Evolutionary conservation across 1,284 basidiomycete genomes (phyloP), one percentile per base, ranked within the genome.

Genomic region (Anthracocystis panici-leucophaei): DNA sequence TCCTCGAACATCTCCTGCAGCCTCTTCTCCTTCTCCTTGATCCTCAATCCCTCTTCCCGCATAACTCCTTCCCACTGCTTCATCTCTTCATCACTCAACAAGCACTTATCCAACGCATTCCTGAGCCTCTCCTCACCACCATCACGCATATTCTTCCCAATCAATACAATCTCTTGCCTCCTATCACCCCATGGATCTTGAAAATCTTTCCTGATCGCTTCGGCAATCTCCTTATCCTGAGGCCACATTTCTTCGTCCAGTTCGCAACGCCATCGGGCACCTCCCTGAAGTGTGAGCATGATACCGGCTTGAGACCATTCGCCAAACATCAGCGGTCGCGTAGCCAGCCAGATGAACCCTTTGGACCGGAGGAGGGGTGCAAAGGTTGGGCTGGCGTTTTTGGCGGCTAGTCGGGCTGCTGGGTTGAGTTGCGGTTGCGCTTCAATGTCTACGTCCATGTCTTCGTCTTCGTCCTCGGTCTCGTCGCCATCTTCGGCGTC

Each of bases 221-320:
- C 82, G 9, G 81, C 69, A 9, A 87, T 79, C 60, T 87, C 83
- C 7, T 77, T 73, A 57, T 87, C 84, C 12, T 79, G 79, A 9
- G 87, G 86, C 87, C 87, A 88, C 35, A 84, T 76, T 1, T 71
- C 67, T 50, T 85, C 77, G 27, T 85, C 82, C 23, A 85, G 67
- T 46, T 82, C 79, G 70, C 86, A 87, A 59, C 86, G 82, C 87
- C 87, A 88, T 6, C 83, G 79, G 21, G 77, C 80, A 11, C 87
- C 87, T 1, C 86, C 87, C 14, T 78, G 76, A 16, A 88, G 62
- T 0, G 87, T 87, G 48, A 87, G 82, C 82, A 85, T 84, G 51
- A 85, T 83, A 20, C 87, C 87, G 2, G 87, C 87, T 69, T 87
- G 87, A 3, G 83, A 85, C 87, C 87, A 87, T 60, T 88, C 87